Base-by-base conservation (phyloP, 257 asterid genomes). In the Nicotiana benthamiana region DNA sequence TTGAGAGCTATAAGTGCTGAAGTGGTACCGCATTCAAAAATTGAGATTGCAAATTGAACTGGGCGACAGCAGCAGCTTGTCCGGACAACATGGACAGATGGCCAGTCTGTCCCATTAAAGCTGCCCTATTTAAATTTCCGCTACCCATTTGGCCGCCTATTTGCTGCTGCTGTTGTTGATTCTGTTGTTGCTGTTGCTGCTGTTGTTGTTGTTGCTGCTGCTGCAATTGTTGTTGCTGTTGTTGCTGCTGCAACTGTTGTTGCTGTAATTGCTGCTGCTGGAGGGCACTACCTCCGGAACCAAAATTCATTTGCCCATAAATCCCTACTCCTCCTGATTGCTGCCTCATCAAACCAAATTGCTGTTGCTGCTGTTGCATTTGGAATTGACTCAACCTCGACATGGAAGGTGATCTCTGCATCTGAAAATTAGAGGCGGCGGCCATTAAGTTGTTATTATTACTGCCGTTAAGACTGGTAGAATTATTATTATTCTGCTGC, bases 251-350 rank as follows among this genome's bases (percentile, higher is more conserved):
- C 17, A 83, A 67, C 6, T 83, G 86, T 12, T 80, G 82, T 36
- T 74, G 84, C 54, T 84, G 91, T 26, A 56, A 84, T 17, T 65
- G 84, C 75, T 87, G 91, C 81, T 85, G 91, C 22, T 85, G 79
- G 34, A 81, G 82, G 27, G 83, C 89, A 87, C 83, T 79, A 59
- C 90, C 86, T 81, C 91, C 86, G 20, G 87, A 92, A 8, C 92
- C 91, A 16, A 94, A 92, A 89, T 84, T 91, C 97, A 94, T 87
- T 89, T 90, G 95, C 81, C 97, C 91, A 51, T 91, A 93, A 81
- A 90, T 86, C 68, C 92, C 94, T 1, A 86, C 82, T 64, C 92
- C 94, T 1, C 87, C 82, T 54, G 82, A 83, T 16, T 84, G 89
- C 74, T 87, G 90, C n/a, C 83, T 87, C 40, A 51, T 61, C 75